These are phyloP conservation scores for Candida freyschussii DNA, from an alignment of 1,139 yeast genomes.

Conservation along the genomic window DNA sequence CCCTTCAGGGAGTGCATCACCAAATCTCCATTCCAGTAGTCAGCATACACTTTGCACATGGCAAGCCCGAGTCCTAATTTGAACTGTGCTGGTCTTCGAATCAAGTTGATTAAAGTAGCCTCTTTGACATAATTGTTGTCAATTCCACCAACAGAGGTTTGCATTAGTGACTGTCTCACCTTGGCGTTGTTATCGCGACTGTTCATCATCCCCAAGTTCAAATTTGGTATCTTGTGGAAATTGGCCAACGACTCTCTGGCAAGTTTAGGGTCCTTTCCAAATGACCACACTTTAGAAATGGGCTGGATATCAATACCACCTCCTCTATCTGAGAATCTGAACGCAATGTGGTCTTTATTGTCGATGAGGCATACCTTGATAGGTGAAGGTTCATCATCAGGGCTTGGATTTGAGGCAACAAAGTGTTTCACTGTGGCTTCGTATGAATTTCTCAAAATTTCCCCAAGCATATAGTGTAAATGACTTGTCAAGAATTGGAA, in stretches of 20 bases:
- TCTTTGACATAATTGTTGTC: constrained; percentile 25
- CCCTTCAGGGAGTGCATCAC: constrained; percentile 83
- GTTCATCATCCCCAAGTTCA: constrained; percentile 20
- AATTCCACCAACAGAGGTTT: constrained; percentile 27
- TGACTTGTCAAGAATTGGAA: constrained; percentile 87
- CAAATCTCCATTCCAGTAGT: constrained; percentile 91
- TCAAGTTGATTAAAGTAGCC: constrained; percentile 48
- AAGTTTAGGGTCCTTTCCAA: constrained; percentile 59
- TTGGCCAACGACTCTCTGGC: constrained; percentile 55
- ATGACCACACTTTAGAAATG: constrained; percentile 72
- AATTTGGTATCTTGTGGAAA: constrained; percentile 66
- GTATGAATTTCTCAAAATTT: constrained; percentile 75
- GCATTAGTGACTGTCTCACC: constrained; percentile 18
- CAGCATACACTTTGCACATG: constrained; percentile 86
- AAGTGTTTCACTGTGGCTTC: constrained; percentile 65
- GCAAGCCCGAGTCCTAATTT: constrained; percentile 88
- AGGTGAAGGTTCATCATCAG: constrained; percentile 39
- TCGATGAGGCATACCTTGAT: constrained; percentile 66
- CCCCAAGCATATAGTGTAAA: constrained; percentile 80
- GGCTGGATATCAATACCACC: constrained; percentile 71
- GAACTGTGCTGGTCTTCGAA: constrained; percentile 66
- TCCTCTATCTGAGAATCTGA: constrained; percentile 83
- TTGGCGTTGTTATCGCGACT: constrained; percentile 6
- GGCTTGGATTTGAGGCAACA: constrained; percentile 30
- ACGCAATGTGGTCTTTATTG: constrained; percentile 60